A percentile compares a stretch with the other conserved stretches of the same genome.
Evolutionary conservation across 352 stramenopile species (phyloP).

Genomic region (Phytophthora litchii): DNA sequence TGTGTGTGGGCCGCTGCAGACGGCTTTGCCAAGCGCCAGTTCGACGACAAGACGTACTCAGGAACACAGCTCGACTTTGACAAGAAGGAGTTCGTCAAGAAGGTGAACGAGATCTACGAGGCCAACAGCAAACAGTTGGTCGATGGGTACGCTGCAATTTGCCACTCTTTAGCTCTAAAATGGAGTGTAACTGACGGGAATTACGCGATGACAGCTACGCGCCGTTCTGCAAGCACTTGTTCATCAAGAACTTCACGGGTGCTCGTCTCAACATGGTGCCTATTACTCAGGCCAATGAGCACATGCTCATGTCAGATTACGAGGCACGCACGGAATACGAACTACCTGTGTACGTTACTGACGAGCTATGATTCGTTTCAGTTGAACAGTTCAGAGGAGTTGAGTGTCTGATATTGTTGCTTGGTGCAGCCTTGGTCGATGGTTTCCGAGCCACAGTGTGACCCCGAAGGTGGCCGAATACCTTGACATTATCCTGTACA

Average conservation of each 20-base stretch:
- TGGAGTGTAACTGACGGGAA: constrained; percentile 1
- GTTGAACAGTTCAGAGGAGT: constrained; percentile 1
- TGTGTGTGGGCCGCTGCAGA: constrained; percentile 38
- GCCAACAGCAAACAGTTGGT: constrained; percentile 65
- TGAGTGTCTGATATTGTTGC: constrained; percentile 2
- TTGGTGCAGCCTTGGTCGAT: constrained; percentile 67
- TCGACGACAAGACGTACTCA: constrained; percentile 81
- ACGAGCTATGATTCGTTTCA: neutral
- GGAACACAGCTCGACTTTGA: constrained; percentile 76
- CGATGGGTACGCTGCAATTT: constrained; percentile 51
- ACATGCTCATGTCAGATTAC: constrained; percentile 93
- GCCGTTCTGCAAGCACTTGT: constrained; percentile 99
- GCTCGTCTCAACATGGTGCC: constrained; percentile 88
- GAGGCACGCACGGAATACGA: constrained; percentile 94
- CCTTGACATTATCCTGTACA: constrained; percentile 99
- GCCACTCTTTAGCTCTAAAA: neutral
- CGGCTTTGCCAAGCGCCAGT: constrained; percentile 84
- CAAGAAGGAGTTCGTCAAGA: constrained; percentile 75
- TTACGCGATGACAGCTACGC: constrained; percentile 84
- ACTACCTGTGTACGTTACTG: constrained; percentile 86
- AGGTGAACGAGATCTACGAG: constrained; percentile 86
- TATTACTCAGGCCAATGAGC: constrained; percentile 95
- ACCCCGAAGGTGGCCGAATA: constrained; percentile 91
- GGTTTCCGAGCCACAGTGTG: constrained; percentile 93
- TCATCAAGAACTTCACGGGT: constrained; percentile 95